Conservation (phyloP, 257 asterid species). For the Solanum dulcamara region DNA sequence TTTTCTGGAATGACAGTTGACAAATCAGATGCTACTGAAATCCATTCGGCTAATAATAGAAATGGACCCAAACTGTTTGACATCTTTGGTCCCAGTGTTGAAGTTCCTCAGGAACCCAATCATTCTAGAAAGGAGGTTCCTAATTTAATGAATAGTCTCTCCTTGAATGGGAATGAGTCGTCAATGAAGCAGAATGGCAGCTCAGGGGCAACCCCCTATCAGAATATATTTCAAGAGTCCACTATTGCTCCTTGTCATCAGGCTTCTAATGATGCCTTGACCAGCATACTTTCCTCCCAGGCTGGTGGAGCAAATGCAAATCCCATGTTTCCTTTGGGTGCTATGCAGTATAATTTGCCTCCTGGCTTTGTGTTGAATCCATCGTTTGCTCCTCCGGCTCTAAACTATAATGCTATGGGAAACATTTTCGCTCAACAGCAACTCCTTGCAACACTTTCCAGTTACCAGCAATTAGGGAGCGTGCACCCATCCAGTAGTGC, state of each 20-base stretch:
- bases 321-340: conserved; percentile 52
- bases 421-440: conserved; percentile 74
- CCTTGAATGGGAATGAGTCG: conserved; percentile 38
- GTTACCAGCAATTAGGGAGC: conserved; percentile 72
- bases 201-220: conserved; percentile 12
- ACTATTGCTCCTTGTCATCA: conserved; percentile 18
- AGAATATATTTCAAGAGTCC: conserved; percentile 20
- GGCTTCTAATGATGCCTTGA: conserved; percentile 33
- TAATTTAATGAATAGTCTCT: conserved; percentile 50
- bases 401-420: conserved; percentile 54
- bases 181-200: conserved; percentile 29
- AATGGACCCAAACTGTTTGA: conserved; percentile 52
- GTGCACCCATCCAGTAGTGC: conserved; percentile 32
- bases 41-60: conserved; percentile 17
- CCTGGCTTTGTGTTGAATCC: conserved; percentile 65
- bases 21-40: conserved; percentile 27
- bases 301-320: conserved; percentile 37
- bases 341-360: conserved; percentile 50
- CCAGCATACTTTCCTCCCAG: conserved; percentile 40
- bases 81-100: conserved; percentile 43
- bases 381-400: conserved; percentile 47
- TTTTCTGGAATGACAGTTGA: conserved; percentile 55
- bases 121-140: conserved; percentile 29
- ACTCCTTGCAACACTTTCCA: conserved; percentile 76
- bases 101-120: conserved; percentile 22